Conservation (phyloP, 148 eudicot species). For the Rhododendron ferrugineum region DNA sequence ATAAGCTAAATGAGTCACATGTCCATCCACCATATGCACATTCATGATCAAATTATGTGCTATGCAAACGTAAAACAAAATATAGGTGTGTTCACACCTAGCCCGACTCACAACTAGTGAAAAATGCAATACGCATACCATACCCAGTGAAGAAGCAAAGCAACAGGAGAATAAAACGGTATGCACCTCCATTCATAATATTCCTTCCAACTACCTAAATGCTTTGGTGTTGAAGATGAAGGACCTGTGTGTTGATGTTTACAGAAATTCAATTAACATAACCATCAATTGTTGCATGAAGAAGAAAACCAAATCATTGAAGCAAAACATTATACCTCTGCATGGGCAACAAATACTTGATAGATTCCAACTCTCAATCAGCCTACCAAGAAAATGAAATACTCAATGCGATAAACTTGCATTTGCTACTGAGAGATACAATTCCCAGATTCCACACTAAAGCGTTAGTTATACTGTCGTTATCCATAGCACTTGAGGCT, state of each 20-base stretch:
- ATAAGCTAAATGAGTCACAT: neutral
- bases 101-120: neutral
- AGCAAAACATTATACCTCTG: conserved; percentile 40
- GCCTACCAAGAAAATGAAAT: conserved; percentile 29
- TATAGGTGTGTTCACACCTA: neutral
- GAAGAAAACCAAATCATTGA: neutral
- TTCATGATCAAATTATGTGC: neutral
- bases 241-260: conserved; percentile 47
- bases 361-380: conserved; percentile 59
- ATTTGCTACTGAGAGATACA: neutral
- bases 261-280: conserved; percentile 12
- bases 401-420: neutral
- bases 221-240: conserved; percentile 36
- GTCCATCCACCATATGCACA: neutral
- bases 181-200: conserved; percentile 91
- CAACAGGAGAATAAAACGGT: conserved; percentile 67
- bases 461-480: neutral
- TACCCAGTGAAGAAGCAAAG: conserved; percentile 95
- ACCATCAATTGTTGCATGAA: neutral
- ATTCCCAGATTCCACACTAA: neutral
- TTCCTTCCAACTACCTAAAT: conserved; percentile 65
- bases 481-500: neutral
- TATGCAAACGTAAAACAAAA: neutral
- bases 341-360: conserved; percentile 62
- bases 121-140: conserved; percentile 1